phyloP scores from a whole-genome alignment of 2,329 filamentous ascomycete genomes.

The Hymenoscyphus albidus region DNA sequence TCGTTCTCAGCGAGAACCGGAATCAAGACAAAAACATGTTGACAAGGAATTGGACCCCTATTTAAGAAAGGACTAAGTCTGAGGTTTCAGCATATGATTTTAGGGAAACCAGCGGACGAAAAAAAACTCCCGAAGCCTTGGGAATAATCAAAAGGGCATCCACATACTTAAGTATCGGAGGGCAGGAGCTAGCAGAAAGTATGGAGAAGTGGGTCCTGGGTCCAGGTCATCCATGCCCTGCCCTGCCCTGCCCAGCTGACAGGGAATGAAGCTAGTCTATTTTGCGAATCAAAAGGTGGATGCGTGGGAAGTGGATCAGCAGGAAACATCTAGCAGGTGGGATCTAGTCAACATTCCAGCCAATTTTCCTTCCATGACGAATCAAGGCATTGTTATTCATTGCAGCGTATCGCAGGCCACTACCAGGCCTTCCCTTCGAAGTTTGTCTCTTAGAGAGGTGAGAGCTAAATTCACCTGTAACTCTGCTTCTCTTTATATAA shows the following conservation, averaged over 20 bases:
- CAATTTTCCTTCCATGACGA: neutral
- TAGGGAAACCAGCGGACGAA: neutral
- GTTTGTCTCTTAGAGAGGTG: too few species aligned
- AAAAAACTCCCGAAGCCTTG: neutral
- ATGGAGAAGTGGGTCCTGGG: neutral
- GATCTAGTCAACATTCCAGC: neutral
- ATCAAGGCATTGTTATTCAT: neutral
- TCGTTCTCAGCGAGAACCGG: neutral
- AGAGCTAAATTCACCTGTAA: neutral
- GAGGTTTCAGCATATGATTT: neutral
- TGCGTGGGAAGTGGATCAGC: neutral
- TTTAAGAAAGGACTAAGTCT: neutral
- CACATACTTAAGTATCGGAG: slow-evolving; percentile 3
- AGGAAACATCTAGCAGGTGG: neutral
- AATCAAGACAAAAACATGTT: neutral
- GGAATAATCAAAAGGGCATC: neutral
- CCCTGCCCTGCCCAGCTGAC: neutral
- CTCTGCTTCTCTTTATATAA: neutral
- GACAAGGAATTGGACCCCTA: neutral
- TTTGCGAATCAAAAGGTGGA: neutral
- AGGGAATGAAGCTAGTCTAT: slow-evolving; percentile 1
- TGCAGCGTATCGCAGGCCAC: neutral
- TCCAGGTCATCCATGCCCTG: neutral
- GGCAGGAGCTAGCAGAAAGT: slow-evolving; percentile 3
- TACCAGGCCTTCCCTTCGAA: neutral